Base-by-base conservation (phyloP, 495 filamentous ascomycete genomes). In the Xylaria nigripes region DNA sequence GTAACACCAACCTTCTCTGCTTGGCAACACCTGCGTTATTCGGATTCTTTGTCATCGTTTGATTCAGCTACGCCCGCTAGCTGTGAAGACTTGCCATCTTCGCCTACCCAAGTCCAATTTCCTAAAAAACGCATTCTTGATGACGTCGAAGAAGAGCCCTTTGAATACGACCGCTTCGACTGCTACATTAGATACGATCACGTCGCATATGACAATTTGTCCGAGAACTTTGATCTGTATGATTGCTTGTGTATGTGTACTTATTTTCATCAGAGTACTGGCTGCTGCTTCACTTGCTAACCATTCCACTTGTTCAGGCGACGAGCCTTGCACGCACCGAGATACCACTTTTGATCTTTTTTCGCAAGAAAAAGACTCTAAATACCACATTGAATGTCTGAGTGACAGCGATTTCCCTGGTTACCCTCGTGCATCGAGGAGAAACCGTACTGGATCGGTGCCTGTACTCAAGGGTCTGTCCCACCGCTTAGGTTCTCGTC, bases 401-500 rank as follows among this genome's bases (percentile, higher is more conserved):
- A 77, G 79, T 58, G 80, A 84, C 56, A 77, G 80, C 59, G 84
- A 86, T 51, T 77, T 77, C 46, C 65, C 71, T 15, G 69, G 61
- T 7, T 74, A 69, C 54, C 70, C 71, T 55, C 63, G 70, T 47
- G 78, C 64, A 52, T 71, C 64, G 10, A 86, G 83, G 57, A 85
- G 83, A 42, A 74, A 70, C 59, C 79, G 82, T 48, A 73, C 84
- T 47, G 86, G 82, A 6, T 81, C 81, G 30, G 85, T 85, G 44
- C 77, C 79, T 0, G 75, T 86, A 1, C 68, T 82, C n/a, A 73
- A 78, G 51, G 80, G 76, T 43, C 76, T 88, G 50, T 76, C 87
- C 23, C 79, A 82, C 29, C 80, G 86, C 38, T 70, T 92, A 53
- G 80, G 84, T 43, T 83, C 82, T 2, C 79, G 81, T 49, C 84